Evolutionary conservation across 768 basidiomycete species (phyloP).

Genomic region (Boletus rex-veris): DNA sequence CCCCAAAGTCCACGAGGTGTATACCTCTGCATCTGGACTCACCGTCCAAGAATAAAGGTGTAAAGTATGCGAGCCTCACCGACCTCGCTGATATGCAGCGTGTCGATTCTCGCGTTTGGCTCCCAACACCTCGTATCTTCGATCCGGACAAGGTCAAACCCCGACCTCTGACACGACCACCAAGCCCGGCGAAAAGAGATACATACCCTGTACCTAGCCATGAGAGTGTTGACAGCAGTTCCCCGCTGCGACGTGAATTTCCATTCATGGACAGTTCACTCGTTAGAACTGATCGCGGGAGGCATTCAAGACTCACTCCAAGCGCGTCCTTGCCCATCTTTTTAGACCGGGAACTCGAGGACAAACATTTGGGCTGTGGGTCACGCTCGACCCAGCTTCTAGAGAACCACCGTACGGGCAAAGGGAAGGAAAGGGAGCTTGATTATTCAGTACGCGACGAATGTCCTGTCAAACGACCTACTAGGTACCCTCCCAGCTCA

Average conservation of each 20-base stretch:
- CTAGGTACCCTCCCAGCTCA: background rate
- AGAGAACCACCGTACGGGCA: background rate
- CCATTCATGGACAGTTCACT: conserved; percentile 9
- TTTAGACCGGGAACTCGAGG: conserved; percentile 1
- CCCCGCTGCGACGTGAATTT: background rate
- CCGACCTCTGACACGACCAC: conserved; percentile 18
- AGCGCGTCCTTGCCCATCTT: conserved; percentile 20
- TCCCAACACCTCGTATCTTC: conserved; percentile 22
- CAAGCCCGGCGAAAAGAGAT: conserved; percentile 20
- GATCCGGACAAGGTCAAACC: conserved; percentile 27
- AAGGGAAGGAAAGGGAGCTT: conserved; percentile 1
- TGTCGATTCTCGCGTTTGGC: conserved; percentile 29
- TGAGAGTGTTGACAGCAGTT: background rate
- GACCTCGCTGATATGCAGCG: conserved; percentile 10
- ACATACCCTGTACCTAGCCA: background rate
- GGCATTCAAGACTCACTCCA: conserved; percentile 14
- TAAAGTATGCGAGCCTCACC: conserved; percentile 18
- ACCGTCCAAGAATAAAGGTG: conserved; percentile 11
- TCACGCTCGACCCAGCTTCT: background rate
- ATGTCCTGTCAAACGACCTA: conserved; percentile 1
- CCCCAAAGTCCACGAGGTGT: conserved; percentile 2
- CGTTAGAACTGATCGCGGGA: conserved; percentile 22
- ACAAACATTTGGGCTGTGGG: background rate
- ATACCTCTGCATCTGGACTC: conserved; percentile 5
- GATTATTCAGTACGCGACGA: background rate